Conservation (phyloP, 352 stramenopile species). For the Aphanomyces cochlioides region DNA sequence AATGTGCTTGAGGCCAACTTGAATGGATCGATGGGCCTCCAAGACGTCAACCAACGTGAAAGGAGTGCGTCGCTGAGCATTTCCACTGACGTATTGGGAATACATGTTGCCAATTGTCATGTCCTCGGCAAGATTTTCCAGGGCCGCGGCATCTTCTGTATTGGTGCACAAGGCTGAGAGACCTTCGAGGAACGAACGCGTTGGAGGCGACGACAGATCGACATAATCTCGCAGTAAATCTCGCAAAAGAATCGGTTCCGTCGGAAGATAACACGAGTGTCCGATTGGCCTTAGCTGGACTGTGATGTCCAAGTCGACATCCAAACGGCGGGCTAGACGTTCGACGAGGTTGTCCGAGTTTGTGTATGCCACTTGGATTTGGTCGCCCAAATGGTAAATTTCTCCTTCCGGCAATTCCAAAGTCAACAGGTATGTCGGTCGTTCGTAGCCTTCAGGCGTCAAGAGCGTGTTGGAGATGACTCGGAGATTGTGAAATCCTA, state of each 20-base stretch:
- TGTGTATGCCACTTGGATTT: conserved; percentile 15
- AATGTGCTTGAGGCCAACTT: conserved; percentile 45
- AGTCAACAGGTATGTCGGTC: conserved; percentile 27
- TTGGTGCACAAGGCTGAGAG: conserved; percentile 15
- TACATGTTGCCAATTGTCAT: conserved; percentile 25
- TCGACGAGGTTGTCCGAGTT: conserved; percentile 23
- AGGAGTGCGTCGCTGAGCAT: not conserved
- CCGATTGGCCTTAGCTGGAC: conserved; percentile 9
- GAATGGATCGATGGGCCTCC: conserved; percentile 21
- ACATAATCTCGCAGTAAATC: conserved; percentile 21
- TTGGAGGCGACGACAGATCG: conserved; percentile 21
- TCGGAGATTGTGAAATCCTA: conserved; percentile 1
- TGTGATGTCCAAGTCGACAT: conserved; percentile 15
- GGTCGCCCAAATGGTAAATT: conserved; percentile 23
- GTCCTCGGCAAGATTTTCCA: conserved; percentile 26
- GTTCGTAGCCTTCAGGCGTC: conserved; percentile 20
- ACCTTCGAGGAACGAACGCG: conserved; percentile 29
- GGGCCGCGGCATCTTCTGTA: conserved; percentile 11
- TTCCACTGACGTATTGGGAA: conserved; percentile 5
- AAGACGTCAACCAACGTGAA: conserved; percentile 28
- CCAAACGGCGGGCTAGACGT: not conserved
- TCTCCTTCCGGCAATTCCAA: conserved; percentile 10
- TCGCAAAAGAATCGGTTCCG: conserved; percentile 13
- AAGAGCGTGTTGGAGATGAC: conserved; percentile 24
- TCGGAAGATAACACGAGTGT: not conserved